Evolutionary conservation across 768 basidiomycete genomes (phyloP).

Genomic region (Tephrocybe rancida): DNA sequence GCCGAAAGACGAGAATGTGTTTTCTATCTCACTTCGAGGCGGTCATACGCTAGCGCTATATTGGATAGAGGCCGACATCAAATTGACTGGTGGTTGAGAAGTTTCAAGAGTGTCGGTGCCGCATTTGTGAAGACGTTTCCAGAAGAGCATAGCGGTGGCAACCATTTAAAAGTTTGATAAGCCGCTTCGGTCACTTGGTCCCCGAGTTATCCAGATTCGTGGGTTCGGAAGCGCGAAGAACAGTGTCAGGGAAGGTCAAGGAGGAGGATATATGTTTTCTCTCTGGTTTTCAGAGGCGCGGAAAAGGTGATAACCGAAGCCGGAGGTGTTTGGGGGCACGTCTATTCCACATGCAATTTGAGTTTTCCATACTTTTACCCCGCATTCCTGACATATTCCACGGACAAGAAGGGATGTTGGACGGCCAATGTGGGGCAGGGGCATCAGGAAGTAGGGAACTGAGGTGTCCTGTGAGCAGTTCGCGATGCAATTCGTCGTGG

Average conservation of each 20-base stretch:
- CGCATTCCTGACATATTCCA: constrained; percentile 6
- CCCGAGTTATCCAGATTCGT: no score
- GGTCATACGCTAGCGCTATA: no score
- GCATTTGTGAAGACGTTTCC: no score
- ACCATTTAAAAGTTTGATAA: no score
- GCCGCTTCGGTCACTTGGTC: no score
- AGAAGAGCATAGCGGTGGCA: no score
- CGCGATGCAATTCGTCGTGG: background rate
- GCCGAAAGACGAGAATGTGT: background rate
- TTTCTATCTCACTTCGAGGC: background rate
- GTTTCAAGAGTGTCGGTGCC: no score
- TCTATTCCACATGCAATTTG: constrained; percentile 4
- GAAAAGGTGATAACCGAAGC: constrained; percentile 5
- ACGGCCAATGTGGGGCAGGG: constrained; percentile 2
- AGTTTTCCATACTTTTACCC: constrained; percentile 1
- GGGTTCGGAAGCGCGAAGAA: background rate
- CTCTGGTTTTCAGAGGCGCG: background rate
- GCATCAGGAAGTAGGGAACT: constrained; percentile 3
- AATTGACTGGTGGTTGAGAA: no score
- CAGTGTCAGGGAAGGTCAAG: no score
- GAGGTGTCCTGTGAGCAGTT: background rate
- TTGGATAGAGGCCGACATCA: no score
- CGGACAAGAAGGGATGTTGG: background rate
- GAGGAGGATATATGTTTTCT: no score
- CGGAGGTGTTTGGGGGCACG: constrained; percentile 16